Evolutionary conservation across 106 monocot genomes (phyloP), one percentile per base, ranked within the genome.

Genomic region (Dendrobium officinale): DNA sequence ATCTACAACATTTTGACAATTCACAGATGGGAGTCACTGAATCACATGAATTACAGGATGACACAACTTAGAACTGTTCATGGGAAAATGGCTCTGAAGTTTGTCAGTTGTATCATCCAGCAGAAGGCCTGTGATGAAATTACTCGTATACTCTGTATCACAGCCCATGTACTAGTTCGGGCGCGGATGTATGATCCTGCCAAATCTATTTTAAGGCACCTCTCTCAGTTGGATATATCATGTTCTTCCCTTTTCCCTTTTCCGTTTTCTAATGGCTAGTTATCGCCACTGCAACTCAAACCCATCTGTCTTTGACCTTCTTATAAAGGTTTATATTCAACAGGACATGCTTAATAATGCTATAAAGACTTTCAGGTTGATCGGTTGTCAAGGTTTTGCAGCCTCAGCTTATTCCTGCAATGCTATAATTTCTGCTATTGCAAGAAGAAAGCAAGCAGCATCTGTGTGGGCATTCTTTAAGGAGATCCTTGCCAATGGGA

Each of bases 21-120:
- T 55, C 82, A 81, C 70, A 82, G 88, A 13, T 88, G 91, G 91
- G 88, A 88, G 48, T 85, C 91, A 40, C 56, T 91, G 78, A 88
- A 86, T 77, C 86, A 78, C 17, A 91, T 91, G 88, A 42, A 86
- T 13, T 91, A 85, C 75, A 82, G 70, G 77, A 48, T 85, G 67
- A 48, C 67, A 7, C 82, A 27, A 31, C 88, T 88, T n/a, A 77
- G 86, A 51, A 78, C 54, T 16, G 81, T 86, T 77, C 88, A 86
- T 79, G 88, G 86, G 26, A 85, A 77, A 58, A 70, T 91, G 67
- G 40, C 70, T 33, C 70, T 70, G n/a, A 70, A 70, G 33, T 86
- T 82, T 56, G 79, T 91, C 18, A 66, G 83, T 40, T 85, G 86
- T 85, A 79, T 88, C 54, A 42, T 82, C 22, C 83, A 78, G 17